Conservation (phyloP, 306 rosid species). For the Chamaecrista fasciculata region DNA sequence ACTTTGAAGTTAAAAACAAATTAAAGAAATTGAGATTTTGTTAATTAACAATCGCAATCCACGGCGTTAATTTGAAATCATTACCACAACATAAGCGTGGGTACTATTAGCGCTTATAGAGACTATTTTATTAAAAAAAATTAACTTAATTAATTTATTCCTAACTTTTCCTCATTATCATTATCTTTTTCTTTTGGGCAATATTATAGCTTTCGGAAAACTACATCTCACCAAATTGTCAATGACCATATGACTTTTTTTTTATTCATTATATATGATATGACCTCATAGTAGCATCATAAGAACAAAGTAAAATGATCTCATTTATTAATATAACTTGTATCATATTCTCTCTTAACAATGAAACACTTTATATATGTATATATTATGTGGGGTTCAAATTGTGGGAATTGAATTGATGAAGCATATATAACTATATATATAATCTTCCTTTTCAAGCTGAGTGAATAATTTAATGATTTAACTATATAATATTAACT, state of each 20-base stretch:
- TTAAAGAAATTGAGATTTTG: background rate
- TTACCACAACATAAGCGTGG: background rate
- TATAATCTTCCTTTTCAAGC: background rate
- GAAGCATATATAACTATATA: background rate
- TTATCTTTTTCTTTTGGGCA: background rate
- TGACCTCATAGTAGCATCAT: background rate
- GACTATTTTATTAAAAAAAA: background rate
- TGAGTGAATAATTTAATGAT: background rate
- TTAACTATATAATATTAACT: background rate
- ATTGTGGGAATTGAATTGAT: constrained; percentile 1
- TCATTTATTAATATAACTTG: background rate
- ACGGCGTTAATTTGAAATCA: background rate
- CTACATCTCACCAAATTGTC: background rate
- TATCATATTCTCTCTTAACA: too few species aligned
- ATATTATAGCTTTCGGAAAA: background rate
- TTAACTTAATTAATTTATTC: too few species aligned
- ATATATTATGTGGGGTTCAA: background rate
- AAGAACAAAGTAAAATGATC: background rate
- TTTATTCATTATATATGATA: background rate
- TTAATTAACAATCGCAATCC: background rate
- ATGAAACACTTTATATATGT: too few species aligned
- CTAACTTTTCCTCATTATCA: background rate
- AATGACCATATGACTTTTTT: background rate
- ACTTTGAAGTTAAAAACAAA: background rate
- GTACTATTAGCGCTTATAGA: background rate